Evolutionary conservation across 2,329 filamentous ascomycete genomes (phyloP).

Genomic region (Neofusicoccum ribis): DNA sequence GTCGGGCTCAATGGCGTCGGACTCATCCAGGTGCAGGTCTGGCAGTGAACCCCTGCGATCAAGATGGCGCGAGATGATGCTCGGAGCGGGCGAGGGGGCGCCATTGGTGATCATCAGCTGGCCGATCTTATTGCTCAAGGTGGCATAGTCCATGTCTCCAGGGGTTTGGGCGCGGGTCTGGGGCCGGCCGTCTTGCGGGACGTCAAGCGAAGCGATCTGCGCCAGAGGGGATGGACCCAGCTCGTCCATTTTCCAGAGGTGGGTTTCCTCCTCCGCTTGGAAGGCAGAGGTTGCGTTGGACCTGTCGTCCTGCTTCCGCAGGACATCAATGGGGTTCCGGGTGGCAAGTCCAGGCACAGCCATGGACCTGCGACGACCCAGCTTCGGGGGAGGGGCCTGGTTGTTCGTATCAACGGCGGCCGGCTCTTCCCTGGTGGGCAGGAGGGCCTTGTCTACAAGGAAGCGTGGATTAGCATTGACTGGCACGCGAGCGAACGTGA

Average conservation of each 20-base stretch:
- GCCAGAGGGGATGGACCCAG: conserved; percentile 27
- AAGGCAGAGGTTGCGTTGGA: conserved; percentile 30
- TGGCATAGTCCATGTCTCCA: conserved; percentile 43
- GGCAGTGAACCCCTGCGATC: conserved; percentile 10
- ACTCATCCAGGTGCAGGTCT: conserved; percentile 8
- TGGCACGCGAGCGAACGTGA: neutral
- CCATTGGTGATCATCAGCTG: conserved; percentile 51
- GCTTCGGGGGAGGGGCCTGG: conserved; percentile 20
- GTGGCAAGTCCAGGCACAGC: conserved; percentile 43
- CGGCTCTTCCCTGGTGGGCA: conserved; percentile 22
- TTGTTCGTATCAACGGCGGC: conserved; percentile 22
- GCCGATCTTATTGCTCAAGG: conserved; percentile 44
- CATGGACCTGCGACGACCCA: conserved; percentile 42
- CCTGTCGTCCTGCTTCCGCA: conserved; percentile 34
- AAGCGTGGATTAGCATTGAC: neutral
- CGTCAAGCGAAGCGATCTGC: conserved; percentile 26
- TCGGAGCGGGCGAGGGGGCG: conserved; percentile 46
- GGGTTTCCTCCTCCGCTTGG: conserved; percentile 28
- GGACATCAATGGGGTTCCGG: conserved; percentile 32
- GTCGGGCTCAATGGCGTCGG: neutral
- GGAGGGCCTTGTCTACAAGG: conserved; percentile 21
- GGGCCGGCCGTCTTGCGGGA: conserved; percentile 31
- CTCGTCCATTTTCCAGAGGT: conserved; percentile 35
- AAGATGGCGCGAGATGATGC: conserved; percentile 26
- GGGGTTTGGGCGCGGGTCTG: conserved; percentile 40